Evolutionary conservation across 768 basidiomycete species (phyloP).

Genomic region (Pleurotus pulmonarius): DNA sequence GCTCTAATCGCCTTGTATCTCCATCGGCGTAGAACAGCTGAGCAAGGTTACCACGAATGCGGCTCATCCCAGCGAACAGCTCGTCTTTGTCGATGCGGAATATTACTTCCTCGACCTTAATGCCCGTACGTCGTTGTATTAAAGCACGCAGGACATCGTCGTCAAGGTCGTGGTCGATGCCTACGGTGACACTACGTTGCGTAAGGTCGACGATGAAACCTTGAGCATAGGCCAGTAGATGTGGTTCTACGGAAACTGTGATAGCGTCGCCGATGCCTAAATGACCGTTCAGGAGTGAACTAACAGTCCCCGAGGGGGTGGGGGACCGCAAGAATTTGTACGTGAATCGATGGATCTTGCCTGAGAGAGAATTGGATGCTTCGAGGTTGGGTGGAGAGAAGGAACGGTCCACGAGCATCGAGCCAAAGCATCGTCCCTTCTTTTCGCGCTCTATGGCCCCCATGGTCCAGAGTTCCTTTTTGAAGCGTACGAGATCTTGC

Average conservation of each 20-base stretch:
- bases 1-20: constrained; percentile 59
- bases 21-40: constrained; percentile 82
- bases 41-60: constrained; percentile 88
- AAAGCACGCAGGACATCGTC: constrained; percentile 38
- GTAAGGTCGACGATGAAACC: constrained; percentile 80
- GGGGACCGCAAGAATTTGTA: constrained; percentile 61
- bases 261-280: constrained; percentile 80
- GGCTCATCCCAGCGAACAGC: constrained; percentile 77
- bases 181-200: constrained; percentile 61
- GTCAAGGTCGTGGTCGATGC: constrained; percentile 79
- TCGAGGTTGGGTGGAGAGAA: constrained; percentile 23
- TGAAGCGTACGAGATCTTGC: constrained; percentile 77
- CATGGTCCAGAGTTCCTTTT: constrained; percentile 93
- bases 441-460: constrained; percentile 73
- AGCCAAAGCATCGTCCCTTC: constrained; percentile 79
- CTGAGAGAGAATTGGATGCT: constrained; percentile 6
- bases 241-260: constrained; percentile 82
- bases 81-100: constrained; percentile 97
- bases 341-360: constrained; percentile 73
- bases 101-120: constrained; percentile 25
- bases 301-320: constrained; percentile 10
- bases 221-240: constrained; percentile 76
- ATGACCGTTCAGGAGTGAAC: constrained; percentile 68
- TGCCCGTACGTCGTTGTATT: background rate
- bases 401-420: constrained; percentile 64